Evolutionary conservation across 352 stramenopile species (phyloP).

Genomic region (Phytophthora sp.): DNA sequence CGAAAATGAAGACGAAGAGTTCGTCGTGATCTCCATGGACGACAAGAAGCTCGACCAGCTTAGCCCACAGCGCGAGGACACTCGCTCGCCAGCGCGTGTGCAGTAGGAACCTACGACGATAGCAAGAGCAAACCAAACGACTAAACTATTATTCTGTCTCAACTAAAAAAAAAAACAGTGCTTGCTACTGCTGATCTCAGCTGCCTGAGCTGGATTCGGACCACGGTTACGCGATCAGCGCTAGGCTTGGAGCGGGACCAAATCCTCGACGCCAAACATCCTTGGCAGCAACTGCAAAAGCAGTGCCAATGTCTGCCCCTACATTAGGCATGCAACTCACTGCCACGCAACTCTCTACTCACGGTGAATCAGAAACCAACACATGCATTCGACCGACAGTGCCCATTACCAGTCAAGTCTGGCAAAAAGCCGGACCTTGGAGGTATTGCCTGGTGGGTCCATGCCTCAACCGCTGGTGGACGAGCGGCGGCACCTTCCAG

Average conservation of each 20-base stretch:
- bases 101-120: background rate
- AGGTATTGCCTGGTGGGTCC: no score
- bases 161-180: background rate
- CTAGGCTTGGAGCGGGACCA: background rate
- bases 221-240: background rate
- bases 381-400: no score
- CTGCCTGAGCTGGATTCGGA: background rate
- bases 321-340: no score
- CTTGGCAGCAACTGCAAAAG: background rate
- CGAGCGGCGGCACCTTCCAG: no score
- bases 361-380: no score
- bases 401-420: no score
- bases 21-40: conserved; percentile 3
- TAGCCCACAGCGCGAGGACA: background rate
- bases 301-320: background rate
- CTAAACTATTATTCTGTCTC: background rate
- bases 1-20: conserved; percentile 17
- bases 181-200: background rate
- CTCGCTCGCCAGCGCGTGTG: conserved; percentile 6
- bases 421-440: no score
- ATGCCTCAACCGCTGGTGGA: no score
- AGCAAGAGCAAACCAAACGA: background rate
- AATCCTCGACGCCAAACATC: background rate
- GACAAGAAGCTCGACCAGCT: background rate
- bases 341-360: no score